A percentile compares a stretch with the other conserved stretches of the same genome.
phyloP scores from a whole-genome alignment of 164 flowering plant species.

The Magnolia kwangsiensis region DNA sequence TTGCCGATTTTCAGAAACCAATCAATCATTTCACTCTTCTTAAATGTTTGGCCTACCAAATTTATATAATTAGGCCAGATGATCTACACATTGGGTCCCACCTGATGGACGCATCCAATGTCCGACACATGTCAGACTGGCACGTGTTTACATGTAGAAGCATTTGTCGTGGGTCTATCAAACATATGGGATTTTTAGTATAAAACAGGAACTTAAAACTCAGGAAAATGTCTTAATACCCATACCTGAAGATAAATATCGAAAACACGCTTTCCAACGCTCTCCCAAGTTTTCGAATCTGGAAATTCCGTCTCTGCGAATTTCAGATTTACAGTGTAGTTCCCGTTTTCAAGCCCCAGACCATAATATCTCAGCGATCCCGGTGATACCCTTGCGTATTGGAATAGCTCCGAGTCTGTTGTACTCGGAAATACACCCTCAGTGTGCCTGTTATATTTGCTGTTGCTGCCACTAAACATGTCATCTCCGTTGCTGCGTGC shows the following conservation, averaged over 20 bases:
- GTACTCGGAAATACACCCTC: constrained; percentile 37
- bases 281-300: constrained; percentile 41
- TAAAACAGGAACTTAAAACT: not conserved
- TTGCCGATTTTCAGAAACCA: too few species aligned
- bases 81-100: too few species aligned
- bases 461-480: not conserved
- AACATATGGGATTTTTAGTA: too few species aligned
- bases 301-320: constrained; percentile 53
- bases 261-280: constrained; percentile 72
- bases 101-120: too few species aligned
- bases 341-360: constrained; percentile 79
- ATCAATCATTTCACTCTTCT: too few species aligned
- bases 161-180: too few species aligned
- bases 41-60: too few species aligned
- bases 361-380: constrained; percentile 80
- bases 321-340: constrained; percentile 57
- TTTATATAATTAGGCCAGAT: too few species aligned
- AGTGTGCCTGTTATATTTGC: constrained; percentile 26
- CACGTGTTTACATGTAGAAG: too few species aligned
- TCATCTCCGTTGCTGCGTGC: too few species aligned
- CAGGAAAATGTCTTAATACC: not conserved
- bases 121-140: too few species aligned
- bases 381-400: constrained; percentile 62
- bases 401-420: constrained; percentile 61
- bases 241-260: constrained; percentile 80